Evolutionary conservation across 306 rosid species (phyloP), one percentile per base, ranked within the genome.

Genomic region (Trifolium pratense): DNA sequence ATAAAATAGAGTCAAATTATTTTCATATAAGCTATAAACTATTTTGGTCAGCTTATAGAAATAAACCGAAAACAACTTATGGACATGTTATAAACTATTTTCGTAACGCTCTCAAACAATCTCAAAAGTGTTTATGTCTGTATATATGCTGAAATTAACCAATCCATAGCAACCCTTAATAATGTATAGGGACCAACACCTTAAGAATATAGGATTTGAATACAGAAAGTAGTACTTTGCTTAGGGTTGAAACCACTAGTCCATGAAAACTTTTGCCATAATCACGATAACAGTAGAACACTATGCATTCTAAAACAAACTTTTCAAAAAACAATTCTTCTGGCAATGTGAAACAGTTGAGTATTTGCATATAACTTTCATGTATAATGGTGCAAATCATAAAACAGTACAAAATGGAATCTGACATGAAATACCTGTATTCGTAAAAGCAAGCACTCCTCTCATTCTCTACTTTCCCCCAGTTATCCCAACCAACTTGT

Each of bases 391-490:
- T 13, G 69, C 29, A 57, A 68, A 73, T 52, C 39, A 40, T 25
- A 66, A 48, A 66, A 66, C 68, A 13, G 13, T 48, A 63, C 68
- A 79, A 74, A 67, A 69, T 39, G 66, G 40, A 75, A 77, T 32
- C 16, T 36, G 49, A 67, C 21, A 55, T 36, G 34, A 15, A 20
- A 64, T 87, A 87, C 97, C 92, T 93, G 86, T 91, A 94, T 76
- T 94, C 98, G 48, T 94, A 94, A 83, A 89, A 94, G 87, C 98
- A 94, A 75, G 96, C 89, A 57, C 88, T 89, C 82, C 92, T 84
- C 82, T 93, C 97, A 49, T 91, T 91, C 85, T 94, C 98, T 3
- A 66, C n/a, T 75, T 87, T 94, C 32, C 89, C 92, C 98, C 98
- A 94, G 79, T 94, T 94, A 73, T 91, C 66, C 98, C 98, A 91